Conservation (phyloP, 2,329 filamentous ascomycete genomes). For the Paracamarosporium sp. region DNA sequence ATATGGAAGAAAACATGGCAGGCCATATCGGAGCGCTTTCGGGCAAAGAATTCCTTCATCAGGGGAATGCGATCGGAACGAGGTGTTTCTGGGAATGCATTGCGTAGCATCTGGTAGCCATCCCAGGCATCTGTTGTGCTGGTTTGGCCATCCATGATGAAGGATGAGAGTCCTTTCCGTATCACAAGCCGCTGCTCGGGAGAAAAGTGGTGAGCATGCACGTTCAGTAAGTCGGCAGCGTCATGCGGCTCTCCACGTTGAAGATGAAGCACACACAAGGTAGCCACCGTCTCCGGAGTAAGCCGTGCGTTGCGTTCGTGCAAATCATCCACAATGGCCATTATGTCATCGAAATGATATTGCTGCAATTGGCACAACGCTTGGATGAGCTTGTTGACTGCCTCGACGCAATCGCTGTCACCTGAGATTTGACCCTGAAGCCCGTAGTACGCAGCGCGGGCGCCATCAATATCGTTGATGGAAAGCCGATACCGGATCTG, state of each 20-base stretch:
- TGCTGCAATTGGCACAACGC: slow-evolving; percentile 67
- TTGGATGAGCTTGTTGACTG: slow-evolving; percentile 75
- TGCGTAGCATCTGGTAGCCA: slow-evolving; percentile 63
- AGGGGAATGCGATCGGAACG: slow-evolving; percentile 70
- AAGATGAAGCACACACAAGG: slow-evolving; percentile 76
- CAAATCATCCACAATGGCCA: slow-evolving; percentile 74
- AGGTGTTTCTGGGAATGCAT: slow-evolving; percentile 69
- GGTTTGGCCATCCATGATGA: slow-evolving; percentile 70
- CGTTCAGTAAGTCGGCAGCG: slow-evolving; percentile 80
- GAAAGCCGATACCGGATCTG: slow-evolving; percentile 79
- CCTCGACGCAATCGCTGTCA: slow-evolving; percentile 65
- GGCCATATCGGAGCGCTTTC: slow-evolving; percentile 82
- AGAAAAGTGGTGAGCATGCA: slow-evolving; percentile 74
- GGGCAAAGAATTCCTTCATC: slow-evolving; percentile 83
- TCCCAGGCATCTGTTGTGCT: slow-evolving; percentile 70
- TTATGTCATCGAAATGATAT: slow-evolving; percentile 73
- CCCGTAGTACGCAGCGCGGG: slow-evolving; percentile 68
- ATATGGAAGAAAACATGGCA: slow-evolving; percentile 90
- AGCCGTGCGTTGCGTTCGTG: slow-evolving; percentile 73
- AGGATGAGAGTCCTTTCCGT: slow-evolving; percentile 69
- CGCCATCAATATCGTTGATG: slow-evolving; percentile 74
- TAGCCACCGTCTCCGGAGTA: slow-evolving; percentile 75
- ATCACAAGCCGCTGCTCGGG: slow-evolving; percentile 72
- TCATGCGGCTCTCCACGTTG: slow-evolving; percentile 78
- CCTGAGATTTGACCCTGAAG: slow-evolving; percentile 65